These are phyloP conservation scores for Saussurea involucrata DNA, from an alignment of 129 eudicot species.

Conservation along the genomic window DNA sequence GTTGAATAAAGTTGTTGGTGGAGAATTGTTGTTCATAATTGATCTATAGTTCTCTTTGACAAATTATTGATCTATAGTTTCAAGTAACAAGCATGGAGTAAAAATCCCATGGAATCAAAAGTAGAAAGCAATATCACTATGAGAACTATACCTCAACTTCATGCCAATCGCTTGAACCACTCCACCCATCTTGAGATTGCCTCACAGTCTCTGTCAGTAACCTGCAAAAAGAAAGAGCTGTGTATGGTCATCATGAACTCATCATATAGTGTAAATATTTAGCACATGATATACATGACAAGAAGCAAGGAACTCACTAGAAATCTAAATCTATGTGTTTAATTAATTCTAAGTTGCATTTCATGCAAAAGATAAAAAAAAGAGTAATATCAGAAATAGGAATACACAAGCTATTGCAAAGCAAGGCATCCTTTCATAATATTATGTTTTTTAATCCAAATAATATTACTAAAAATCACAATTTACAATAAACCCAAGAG, in stretches of 20 bases:
- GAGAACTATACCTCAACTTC: slow-evolving; percentile 67
- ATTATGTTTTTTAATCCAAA: too few species aligned
- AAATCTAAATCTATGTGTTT: not conserved
- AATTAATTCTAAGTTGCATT: not conserved
- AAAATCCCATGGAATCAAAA: not conserved
- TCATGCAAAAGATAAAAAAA: not conserved
- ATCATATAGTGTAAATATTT: not conserved
- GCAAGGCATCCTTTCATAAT: not conserved
- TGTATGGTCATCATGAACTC: not conserved
- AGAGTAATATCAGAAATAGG: not conserved
- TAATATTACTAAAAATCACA: too few species aligned
- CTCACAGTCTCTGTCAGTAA: slow-evolving; percentile 66
- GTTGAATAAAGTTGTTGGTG: not conserved
- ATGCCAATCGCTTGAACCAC: slow-evolving; percentile 64
- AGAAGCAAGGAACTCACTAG: not conserved
- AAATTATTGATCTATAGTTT: not conserved
- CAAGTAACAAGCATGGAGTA: slow-evolving; percentile 5
- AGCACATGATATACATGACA: not conserved
- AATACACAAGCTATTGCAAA: not conserved
- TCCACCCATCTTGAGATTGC: slow-evolving; percentile 71
- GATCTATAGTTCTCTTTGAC: not conserved
- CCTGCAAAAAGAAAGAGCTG: slow-evolving; percentile 36
- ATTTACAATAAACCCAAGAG: too few species aligned
- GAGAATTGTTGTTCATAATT: not conserved
- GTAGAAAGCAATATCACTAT: slow-evolving; percentile 8